These are phyloP conservation scores for Ogataea philodendri DNA, from an alignment of 805 yeast species.

Conservation along the genomic window DNA sequence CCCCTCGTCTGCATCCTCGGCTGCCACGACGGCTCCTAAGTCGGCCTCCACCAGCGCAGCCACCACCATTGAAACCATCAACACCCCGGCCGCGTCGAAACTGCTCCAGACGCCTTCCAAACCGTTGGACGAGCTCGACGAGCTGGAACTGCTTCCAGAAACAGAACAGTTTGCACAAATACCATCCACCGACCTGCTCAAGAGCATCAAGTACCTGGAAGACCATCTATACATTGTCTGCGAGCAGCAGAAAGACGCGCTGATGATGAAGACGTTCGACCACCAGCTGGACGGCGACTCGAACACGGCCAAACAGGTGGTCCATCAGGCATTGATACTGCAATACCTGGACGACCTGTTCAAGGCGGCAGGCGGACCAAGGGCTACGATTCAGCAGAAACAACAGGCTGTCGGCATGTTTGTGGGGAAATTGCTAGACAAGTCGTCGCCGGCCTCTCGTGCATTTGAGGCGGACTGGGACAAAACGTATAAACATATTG, in stretches of 20 bases:
- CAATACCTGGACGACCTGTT: constrained; percentile 51
- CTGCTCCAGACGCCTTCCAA: constrained; percentile 29
- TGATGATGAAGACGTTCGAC: constrained; percentile 91
- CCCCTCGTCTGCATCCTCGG: constrained; percentile 24
- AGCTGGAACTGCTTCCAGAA: constrained; percentile 55
- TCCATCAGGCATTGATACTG: constrained; percentile 75
- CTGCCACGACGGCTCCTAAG: constrained; percentile 12
- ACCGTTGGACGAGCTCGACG: constrained; percentile 41
- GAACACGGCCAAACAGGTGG: constrained; percentile 55
- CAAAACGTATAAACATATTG: constrained; percentile 73
- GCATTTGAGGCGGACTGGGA: constrained; percentile 75
- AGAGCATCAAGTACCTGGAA: constrained; percentile 51
- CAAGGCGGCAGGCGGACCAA: constrained; percentile 27
- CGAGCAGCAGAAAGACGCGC: constrained; percentile 85
- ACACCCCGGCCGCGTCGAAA: constrained; percentile 24
- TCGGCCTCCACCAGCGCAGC: constrained; percentile 28
- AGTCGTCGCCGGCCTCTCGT: constrained; percentile 56
- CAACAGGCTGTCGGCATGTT: constrained; percentile 57
- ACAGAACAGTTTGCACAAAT: constrained; percentile 67
- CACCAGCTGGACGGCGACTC: constrained; percentile 64
- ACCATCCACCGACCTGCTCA: constrained; percentile 44
- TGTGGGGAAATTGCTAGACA: constrained; percentile 57
- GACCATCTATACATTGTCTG: constrained; percentile 67
- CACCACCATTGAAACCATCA: constrained; percentile 30
- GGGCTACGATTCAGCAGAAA: constrained; percentile 22